Base-by-base conservation (phyloP, 805 yeast species). In the Metschnikowia hibisci region DNA sequence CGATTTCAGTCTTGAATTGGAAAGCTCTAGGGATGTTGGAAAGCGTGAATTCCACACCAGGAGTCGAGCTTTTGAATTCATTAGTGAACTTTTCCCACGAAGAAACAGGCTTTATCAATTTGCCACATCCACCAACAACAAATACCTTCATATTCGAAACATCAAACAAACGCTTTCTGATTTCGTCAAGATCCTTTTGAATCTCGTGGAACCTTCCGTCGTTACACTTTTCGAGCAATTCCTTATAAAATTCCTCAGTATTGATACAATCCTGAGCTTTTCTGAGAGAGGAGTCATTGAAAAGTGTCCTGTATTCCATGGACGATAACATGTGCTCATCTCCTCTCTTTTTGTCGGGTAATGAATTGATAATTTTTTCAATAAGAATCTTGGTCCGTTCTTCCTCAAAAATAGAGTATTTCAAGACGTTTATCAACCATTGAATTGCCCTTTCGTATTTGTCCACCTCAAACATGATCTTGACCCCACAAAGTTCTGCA, bases 401-500 rank as follows among this genome's bases (percentile, higher is more conserved):
- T 49, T 78, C 80, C 44, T 89, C 96, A 60, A 86, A 87, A 6
- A 77, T 73, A 23, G 85, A 76, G 52, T 78, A 74, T 60, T 78
- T 81, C 53, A 89, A 63, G 14, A 85, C 72, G 45, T 80, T 79
- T 34, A 70, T 63, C 33, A 87, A 68, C 98, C 98, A 93, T 18
- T 79, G 76, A 31, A 90, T 80, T 1, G 91, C 88, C 36, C 74
- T 74, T 0, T 51, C 43, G 57, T 90, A 93, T 45, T 88, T 81
- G 7, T 67, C 70, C 8, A 71, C 68, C 52, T 76, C 81, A 33
- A 83, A 82, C 50, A 80, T 77, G 32, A 90, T 68, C 43, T 71
- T 77, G 9, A 89, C 69, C 44, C 76, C 70, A 30, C 87, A 61
- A 20, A 84, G 58, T 56, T 93, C 97, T 12, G 79, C 78, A 54